These are phyloP conservation scores for Boletellus ananiceps DNA, from an alignment of 768 basidiomycete genomes.

Conservation along the genomic window DNA sequence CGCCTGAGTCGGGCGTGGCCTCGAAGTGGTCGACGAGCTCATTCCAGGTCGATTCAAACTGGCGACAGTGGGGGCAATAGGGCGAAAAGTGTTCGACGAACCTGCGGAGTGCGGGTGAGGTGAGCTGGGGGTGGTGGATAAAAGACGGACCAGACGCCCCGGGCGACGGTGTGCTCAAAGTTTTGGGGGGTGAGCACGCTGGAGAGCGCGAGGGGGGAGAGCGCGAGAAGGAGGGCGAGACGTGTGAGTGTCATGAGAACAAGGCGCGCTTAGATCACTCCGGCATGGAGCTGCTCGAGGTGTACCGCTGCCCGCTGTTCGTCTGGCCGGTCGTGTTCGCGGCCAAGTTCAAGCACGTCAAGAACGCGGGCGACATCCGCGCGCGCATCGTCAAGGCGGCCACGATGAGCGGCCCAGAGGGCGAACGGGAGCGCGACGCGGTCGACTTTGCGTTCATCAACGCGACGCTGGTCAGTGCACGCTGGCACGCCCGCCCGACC, in stretches of 20 bases:
- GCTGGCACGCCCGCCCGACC: constrained; percentile 6
- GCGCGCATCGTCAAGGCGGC: constrained; percentile 69
- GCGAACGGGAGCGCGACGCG: constrained; percentile 65
- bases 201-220: too few relatives aligned
- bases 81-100: constrained; percentile 75
- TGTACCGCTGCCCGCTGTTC: too few relatives aligned
- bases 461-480: constrained; percentile 64
- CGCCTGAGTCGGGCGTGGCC: constrained; percentile 33
- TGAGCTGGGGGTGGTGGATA: too few relatives aligned
- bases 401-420: constrained; percentile 50
- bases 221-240: too few relatives aligned
- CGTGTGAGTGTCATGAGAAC: too few relatives aligned
- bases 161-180: too few relatives aligned
- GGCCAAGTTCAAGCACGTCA: constrained; percentile 63
- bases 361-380: constrained; percentile 57
- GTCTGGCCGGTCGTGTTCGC: too few relatives aligned
- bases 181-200: too few relatives aligned
- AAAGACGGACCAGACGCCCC: too few relatives aligned
- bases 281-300: too few relatives aligned
- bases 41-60: constrained; percentile 82
- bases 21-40: constrained; percentile 52
- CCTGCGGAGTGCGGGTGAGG: too few relatives aligned
- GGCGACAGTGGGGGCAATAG: constrained; percentile 73
- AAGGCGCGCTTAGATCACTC: too few relatives aligned
- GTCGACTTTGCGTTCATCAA: constrained; percentile 92